These are phyloP conservation scores for Talaromyces sp. DNA, from an alignment of 2,329 filamentous ascomycete species.

Conservation along the genomic window DNA sequence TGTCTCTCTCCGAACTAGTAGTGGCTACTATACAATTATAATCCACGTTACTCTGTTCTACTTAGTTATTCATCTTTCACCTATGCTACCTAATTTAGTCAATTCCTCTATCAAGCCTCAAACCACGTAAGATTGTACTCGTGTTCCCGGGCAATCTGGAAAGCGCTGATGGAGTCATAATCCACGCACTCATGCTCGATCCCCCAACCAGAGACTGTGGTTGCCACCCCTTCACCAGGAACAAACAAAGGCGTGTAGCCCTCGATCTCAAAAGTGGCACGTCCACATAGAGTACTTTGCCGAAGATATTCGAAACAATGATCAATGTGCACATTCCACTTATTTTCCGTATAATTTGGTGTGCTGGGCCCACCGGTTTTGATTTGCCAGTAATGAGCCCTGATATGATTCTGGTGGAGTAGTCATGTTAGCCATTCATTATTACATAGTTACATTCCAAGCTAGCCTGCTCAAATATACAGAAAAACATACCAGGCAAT, in stretches of 20 bases:
- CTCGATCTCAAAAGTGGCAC: not conserved
- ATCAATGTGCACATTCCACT: not conserved
- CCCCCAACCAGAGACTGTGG: not conserved
- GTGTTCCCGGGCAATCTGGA: not conserved
- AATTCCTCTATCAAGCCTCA: not conserved
- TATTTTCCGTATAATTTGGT: not conserved
- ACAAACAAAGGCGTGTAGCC: not conserved
- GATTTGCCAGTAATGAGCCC: not conserved
- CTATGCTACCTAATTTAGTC: not conserved
- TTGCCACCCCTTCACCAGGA: not conserved
- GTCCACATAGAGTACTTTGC: not conserved
- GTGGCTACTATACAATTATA: not conserved
- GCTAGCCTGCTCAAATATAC: not conserved
- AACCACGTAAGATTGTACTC: not conserved
- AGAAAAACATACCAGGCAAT: not conserved
- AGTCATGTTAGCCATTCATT: not conserved
- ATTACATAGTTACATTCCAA: not conserved
- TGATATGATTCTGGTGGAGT: not conserved
- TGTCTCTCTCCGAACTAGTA: not conserved
- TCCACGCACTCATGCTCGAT: not conserved
- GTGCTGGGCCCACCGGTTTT: not conserved
- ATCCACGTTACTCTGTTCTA: not conserved
- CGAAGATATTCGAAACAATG: conserved; percentile 4
- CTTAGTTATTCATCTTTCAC: not conserved
- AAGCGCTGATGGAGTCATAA: not conserved